A percentile compares a stretch with the other conserved stretches of the same genome.
phyloP scores from a whole-genome alignment of 352 stramenopile species.

The Globisporangium spinosum region DNA sequence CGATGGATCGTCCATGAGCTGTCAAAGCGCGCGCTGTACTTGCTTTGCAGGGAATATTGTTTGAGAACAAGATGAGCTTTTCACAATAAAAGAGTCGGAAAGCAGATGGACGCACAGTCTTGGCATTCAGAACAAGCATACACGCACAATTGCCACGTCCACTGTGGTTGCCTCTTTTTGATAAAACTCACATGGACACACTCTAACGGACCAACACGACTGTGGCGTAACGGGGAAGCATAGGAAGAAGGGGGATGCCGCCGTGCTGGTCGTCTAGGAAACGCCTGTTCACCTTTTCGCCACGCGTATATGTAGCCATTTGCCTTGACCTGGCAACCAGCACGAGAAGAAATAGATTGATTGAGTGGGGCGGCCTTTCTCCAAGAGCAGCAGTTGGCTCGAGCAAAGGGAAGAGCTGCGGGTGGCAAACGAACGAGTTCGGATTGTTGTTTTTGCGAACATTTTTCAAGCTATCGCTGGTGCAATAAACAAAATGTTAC shows the following conservation, averaged over 20 bases:
- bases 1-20: background rate
- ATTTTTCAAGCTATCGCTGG: background rate
- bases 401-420: background rate
- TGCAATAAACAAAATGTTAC: background rate
- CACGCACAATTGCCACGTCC: background rate
- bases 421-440: background rate
- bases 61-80: background rate
- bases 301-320: slow-evolving; percentile 3
- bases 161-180: background rate
- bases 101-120: background rate
- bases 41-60: too few species aligned
- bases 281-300: background rate
- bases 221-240: background rate
- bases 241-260: background rate
- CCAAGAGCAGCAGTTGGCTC: background rate
- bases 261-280: background rate
- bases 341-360: slow-evolving; percentile 1
- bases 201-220: background rate
- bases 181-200: background rate
- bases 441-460: background rate
- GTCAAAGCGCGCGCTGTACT: background rate
- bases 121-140: background rate
- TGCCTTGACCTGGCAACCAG: slow-evolving; percentile 1
- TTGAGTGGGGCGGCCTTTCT: background rate
- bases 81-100: background rate